These are phyloP conservation scores for Sonneratia caseolaris DNA, from an alignment of 345 rosid genomes.

Conservation along the genomic window DNA sequence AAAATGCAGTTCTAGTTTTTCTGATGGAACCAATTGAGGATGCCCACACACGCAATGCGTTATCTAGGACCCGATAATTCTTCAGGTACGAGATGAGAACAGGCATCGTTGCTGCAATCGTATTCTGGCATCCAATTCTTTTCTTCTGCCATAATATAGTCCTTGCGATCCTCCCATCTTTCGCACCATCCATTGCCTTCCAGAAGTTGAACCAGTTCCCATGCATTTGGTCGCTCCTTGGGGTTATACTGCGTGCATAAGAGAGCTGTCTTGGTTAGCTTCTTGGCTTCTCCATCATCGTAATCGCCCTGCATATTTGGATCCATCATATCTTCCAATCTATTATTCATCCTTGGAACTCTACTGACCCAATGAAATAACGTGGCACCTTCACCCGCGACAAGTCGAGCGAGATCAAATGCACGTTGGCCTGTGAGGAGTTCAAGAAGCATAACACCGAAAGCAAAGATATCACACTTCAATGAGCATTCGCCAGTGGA, in stretches of 20 bases:
- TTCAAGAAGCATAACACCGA: conserved; percentile 3
- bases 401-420: fast-evolving
- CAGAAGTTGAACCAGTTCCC: not conserved
- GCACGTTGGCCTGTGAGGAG: not conserved
- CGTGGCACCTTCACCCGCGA: fast-evolving
- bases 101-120: not conserved
- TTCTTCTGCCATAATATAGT: not conserved
- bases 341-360: too few species aligned
- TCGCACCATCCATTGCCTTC: conserved; percentile 5
- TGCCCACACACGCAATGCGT: not conserved
- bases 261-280: conserved; percentile 6
- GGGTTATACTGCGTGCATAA: not conserved
- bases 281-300: not conserved
- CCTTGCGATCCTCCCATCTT: not conserved
- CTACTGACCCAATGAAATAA: not conserved
- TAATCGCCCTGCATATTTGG: not conserved
- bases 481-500: fast-evolving
- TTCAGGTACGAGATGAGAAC: not conserved
- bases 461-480: conserved; percentile 4
- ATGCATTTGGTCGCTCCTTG: conserved; percentile 6
- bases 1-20: not conserved
- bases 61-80: conserved; percentile 8
- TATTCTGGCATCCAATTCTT: not conserved
- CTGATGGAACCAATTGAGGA: not conserved
- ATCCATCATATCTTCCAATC: not conserved